phyloP scores from a whole-genome alignment of 2,329 filamentous ascomycete genomes.

The Phaeosphaeriaceae sp. region DNA sequence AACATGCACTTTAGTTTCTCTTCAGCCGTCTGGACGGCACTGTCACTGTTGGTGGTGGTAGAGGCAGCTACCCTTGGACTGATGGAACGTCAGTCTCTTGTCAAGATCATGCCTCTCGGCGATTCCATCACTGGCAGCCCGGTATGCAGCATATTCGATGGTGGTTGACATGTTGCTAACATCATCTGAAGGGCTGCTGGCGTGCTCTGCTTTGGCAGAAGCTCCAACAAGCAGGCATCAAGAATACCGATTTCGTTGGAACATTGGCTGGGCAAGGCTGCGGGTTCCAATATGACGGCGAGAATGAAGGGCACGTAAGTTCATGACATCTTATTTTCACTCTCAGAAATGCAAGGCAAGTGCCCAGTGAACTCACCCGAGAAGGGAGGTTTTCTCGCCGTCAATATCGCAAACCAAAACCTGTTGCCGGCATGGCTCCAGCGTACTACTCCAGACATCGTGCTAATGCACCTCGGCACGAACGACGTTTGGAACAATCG shows the following conservation, averaged over 20 bases:
- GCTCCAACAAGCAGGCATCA: constrained; percentile 26
- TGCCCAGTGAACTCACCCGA: neutral
- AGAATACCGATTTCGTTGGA: constrained; percentile 38
- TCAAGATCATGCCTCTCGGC: constrained; percentile 35
- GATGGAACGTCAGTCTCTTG: constrained; percentile 16
- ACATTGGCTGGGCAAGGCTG: constrained; percentile 45
- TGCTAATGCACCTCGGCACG: constrained; percentile 54
- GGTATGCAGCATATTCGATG: constrained; percentile 10
- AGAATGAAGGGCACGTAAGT: constrained; percentile 52
- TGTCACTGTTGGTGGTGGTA: neutral
- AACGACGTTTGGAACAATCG: constrained; percentile 50
- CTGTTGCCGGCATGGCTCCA: constrained; percentile 48
- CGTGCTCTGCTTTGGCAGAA: constrained; percentile 35
- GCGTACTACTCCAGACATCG: constrained; percentile 48
- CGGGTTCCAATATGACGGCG: constrained; percentile 51
- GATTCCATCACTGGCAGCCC: constrained; percentile 32
- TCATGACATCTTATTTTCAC: neutral
- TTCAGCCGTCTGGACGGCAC: too few species aligned
- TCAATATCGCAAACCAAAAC: constrained; percentile 48
- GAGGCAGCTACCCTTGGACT: constrained; percentile 10
- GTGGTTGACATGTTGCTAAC: too few species aligned
- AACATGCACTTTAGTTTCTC: too few species aligned
- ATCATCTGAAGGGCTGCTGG: constrained; percentile 37
- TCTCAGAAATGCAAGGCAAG: too few species aligned
- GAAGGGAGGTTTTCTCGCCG: constrained; percentile 37